Evolutionary conservation across 2,329 filamentous ascomycete species (phyloP), one percentile per base, ranked within the genome.

Genomic region (Trichoderma afroharzianum): DNA sequence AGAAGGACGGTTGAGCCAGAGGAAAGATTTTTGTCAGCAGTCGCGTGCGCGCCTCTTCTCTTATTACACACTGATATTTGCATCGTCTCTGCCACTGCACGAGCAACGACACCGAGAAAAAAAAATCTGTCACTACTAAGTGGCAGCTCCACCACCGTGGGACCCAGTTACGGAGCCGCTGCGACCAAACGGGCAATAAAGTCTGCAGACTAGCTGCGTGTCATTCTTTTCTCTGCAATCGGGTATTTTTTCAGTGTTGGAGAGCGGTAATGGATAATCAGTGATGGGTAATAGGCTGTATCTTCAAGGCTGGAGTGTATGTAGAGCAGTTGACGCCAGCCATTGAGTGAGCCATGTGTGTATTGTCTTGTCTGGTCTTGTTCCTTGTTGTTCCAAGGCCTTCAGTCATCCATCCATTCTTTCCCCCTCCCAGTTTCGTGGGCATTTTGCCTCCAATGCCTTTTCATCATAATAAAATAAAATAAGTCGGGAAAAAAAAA

Each of bases 141-240:
- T 36, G 50, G 26, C 47, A 30, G 57, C 70, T 71, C 70, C 70
- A 71, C 70, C 55, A 6, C 33, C 36, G 39, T 55, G 15, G 32
- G 70, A 43, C 43, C 70, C 70, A 68, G 55, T 71, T 39, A 62
- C 55, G 63, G 57, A 67, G 70, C 39, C 70, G 57, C 70, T 71
- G 57, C n/a, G 39, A 71, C 70, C 32, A 68, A 71, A 71, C 36
- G 21, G 70, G 70, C 58, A 71, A 71, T 71, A 67, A 67, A 36
- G 18, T 63, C 39, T 36, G 30, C 39, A 57, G 63, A 24, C 63
- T 68, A 53, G 59, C 68, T 70, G 68, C 43, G 68, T 53, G 61
- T 70, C 68, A 70, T 47, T 57, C 57, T 33, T 30, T 33, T 32
- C 24, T 55, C 43, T 50, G 43, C 43, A 11, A 50, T 50, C 43